These are phyloP conservation scores for Allium sativum DNA, from an alignment of 106 monocot genomes.

Conservation along the genomic window DNA sequence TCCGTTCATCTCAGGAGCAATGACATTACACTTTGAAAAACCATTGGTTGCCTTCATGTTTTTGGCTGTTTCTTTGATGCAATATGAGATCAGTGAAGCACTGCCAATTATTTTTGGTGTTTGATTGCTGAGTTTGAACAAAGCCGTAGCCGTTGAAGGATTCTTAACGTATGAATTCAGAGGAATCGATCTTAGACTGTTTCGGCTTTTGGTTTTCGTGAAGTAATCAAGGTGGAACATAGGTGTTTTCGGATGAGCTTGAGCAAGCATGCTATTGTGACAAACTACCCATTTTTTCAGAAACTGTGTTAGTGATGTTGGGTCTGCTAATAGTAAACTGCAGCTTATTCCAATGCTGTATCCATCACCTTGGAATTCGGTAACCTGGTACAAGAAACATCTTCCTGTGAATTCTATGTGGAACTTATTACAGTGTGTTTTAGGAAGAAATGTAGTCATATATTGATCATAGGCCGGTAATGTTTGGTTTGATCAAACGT, in stretches of 20 bases:
- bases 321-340: conserved; percentile 42
- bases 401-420: too few species aligned
- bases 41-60: background rate
- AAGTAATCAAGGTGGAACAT: conserved; percentile 38
- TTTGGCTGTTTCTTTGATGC: conserved; percentile 12
- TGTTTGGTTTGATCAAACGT: too few species aligned
- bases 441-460: too few species aligned
- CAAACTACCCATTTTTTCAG: conserved; percentile 31
- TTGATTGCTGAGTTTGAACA: conserved; percentile 17
- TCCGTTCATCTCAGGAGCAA: conserved; percentile 8
- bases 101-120: background rate
- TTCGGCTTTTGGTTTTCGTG: conserved; percentile 10
- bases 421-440: too few species aligned
- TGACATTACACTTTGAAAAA: conserved; percentile 8
- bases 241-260: conserved; percentile 8
- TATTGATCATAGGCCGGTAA: too few species aligned
- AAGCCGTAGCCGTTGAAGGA: conserved; percentile 10
- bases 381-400: conserved; percentile 23
- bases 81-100: conserved; percentile 8
- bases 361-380: conserved; percentile 39
- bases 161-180: background rate
- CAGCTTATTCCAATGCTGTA: conserved; percentile 51
- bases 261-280: conserved; percentile 22
- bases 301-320: conserved; percentile 28
- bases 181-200: conserved; percentile 17